Base-by-base conservation (phyloP, 1,139 yeast genomes). In the Candida sojae region DNA sequence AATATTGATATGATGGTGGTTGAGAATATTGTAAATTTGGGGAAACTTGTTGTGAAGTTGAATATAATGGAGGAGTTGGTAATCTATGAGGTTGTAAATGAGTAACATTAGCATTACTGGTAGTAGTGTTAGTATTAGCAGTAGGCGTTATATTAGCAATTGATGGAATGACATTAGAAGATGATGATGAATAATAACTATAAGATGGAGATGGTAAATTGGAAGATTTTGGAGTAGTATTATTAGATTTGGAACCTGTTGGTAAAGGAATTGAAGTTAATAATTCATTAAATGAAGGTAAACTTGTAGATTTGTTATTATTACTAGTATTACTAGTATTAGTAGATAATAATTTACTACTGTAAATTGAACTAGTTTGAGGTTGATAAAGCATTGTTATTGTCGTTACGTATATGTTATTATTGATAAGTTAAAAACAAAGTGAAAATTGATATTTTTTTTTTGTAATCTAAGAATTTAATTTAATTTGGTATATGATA, bases 271-370 rank as follows among this genome's bases (percentile, higher is more conserved):
- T 68, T 30, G 70, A 64, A 1, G 73, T 70, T 25, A 72, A 52
- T 45, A 72, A 63, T 54, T 72, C 77, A 46, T 54, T 67, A 55
- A 72, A 72, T 9, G 75, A 69, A 8, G 77, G 77, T 40, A 72
- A 60, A n/a, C 41, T 38, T 30, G 58, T 55, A 4, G 62, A 25
- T 21, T 38, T 7, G 26, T 39, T 33, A 25, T 35, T 8, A 12
- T 17, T 25, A 9, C 23, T 42, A 5, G 39, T 4, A 32, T 23
- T 31, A 23, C 23, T 21, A 13, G 33, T 37, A 21, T 23, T 8
- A 23, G 46, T 23, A 26, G 43, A 17, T n/a, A 45, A 28, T 10
- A 38, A 28, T 13, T 26, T 38, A 13, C 32, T 40, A n/a, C 30
- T 31, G 17, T 28, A 23, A 23, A 38, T 38, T 38, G 41, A 32